phyloP scores from a whole-genome alignment of 2,329 filamentous ascomycete species.

The Curvularia sp. region DNA sequence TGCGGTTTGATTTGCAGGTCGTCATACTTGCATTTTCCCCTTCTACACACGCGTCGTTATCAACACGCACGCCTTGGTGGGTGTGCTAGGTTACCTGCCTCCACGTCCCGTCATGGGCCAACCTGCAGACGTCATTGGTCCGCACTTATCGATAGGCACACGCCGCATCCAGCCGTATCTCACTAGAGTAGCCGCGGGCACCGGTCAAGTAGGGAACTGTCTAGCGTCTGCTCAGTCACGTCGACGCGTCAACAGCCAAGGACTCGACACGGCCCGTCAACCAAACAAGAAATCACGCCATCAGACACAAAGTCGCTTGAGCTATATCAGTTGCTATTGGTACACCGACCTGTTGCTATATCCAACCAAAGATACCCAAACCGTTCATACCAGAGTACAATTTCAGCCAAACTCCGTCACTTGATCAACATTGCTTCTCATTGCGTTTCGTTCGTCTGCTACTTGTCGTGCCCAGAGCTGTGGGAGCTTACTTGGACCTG shows the following conservation, averaged over 20 bases:
- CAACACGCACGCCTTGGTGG: conserved; percentile 7
- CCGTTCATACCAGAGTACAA: conserved; percentile 28
- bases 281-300: conserved; percentile 1
- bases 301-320: background rate
- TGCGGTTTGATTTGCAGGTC: background rate
- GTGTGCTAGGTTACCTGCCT: conserved; percentile 6
- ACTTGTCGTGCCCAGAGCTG: background rate
- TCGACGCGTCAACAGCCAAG: conserved; percentile 5
- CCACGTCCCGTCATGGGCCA: conserved; percentile 3
- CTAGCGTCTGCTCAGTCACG: conserved; percentile 7
- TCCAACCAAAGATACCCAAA: conserved; percentile 14
- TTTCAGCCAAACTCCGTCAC: conserved; percentile 31
- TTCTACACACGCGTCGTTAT: conserved; percentile 5
- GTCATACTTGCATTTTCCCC: background rate
- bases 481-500: conserved; percentile 69
- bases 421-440: conserved; percentile 11
- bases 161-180: conserved; percentile 4
- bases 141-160: conserved; percentile 17
- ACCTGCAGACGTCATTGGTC: conserved; percentile 19
- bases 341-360: conserved; percentile 17
- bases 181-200: background rate
- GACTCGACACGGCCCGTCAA: background rate
- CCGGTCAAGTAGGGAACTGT: background rate
- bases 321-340: conserved; percentile 21
- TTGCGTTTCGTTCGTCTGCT: conserved; percentile 7